These are phyloP conservation scores for Benincasa hispida DNA, from an alignment of 306 rosid species.

Conservation along the genomic window DNA sequence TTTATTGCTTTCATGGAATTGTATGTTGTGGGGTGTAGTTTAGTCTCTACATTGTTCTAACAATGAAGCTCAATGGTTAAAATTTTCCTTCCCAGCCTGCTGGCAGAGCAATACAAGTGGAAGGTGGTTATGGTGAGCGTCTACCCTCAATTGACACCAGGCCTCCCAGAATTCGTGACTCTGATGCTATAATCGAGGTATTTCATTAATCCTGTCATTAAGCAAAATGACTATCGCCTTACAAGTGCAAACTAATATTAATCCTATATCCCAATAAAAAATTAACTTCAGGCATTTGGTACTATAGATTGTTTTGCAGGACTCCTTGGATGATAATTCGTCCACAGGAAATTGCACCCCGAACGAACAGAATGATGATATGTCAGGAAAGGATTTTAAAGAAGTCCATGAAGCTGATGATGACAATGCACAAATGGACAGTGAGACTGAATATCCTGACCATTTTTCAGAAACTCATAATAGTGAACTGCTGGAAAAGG, in stretches of 20 bases:
- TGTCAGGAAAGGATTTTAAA: conserved; percentile 34
- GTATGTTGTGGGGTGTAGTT: not conserved
- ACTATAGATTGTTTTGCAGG: conserved; percentile 90
- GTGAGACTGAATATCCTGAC: conserved; percentile 33
- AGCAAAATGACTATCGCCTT: not conserved
- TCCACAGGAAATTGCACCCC: conserved; percentile 45
- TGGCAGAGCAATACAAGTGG: conserved; percentile 99
- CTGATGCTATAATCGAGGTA: conserved; percentile 99
- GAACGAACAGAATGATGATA: conserved; percentile 43
- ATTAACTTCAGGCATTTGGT: conserved; percentile 21
- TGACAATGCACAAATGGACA: conserved; percentile 28
- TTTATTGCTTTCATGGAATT: not conserved
- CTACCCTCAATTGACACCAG: conserved; percentile 95
- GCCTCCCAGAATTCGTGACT: conserved; percentile 85
- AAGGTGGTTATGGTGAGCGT: conserved; percentile 93
- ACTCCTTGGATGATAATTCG: conserved; percentile 61
- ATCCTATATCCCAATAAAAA: not conserved
- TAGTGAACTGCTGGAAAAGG: conserved; percentile 38
- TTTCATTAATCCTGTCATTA: conserved; percentile 13
- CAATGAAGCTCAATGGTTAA: conserved; percentile 11
- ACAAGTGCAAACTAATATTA: conserved; percentile 1
- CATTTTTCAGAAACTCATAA: conserved; percentile 28
- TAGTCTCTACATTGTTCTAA: not conserved
- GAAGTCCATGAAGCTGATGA: conserved; percentile 41
- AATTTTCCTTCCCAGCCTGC: conserved; percentile 62